Base-by-base conservation (phyloP, 2,329 filamentous ascomycete species). In the Akanthomyces dipterigenus region DNA sequence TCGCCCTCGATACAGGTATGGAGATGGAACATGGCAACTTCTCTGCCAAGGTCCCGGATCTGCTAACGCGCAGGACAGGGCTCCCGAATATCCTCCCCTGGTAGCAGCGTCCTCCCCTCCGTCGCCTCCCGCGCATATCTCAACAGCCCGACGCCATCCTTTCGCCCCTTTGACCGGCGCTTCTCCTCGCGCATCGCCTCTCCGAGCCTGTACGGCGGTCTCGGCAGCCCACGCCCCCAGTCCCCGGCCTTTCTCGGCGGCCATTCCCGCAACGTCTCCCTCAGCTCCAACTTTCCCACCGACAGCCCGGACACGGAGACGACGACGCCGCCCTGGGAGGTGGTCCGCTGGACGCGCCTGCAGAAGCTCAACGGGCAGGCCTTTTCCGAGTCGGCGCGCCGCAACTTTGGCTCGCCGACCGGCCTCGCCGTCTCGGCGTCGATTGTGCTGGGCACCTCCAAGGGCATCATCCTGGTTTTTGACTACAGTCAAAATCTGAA, bases 401-500 rank as follows among this genome's bases (percentile, higher is more conserved):
- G 95, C 64, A 97, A 90, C 73, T 98, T 97, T 78, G 96, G 95
- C 31, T 83, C 87, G 45, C 92, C 93, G 26, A 97, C 93, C 0
- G 97, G 92, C 76, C 82, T 98, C 69, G 88, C 88, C 45, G 89
- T 97, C 53, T 93, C 93, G 65, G 90, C 93, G 3, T 87, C 88
- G 9, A 96, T 99, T 68, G 90, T 93, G 16, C 76, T 99, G 58
- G 95, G 95, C 28, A 99, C 96, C 0, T 90, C 91, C 3, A 98
- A 96, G 74, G 95, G 96, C 59, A 88, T 97, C 73, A 89, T 98
- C 62, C 79, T 99, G 71, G 87, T 98, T 63, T 99, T 99, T 77
- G 96, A 99, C 77, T 98, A 97, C 74, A 91, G 96, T 72, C 95
- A 99, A 75, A 95, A 90, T 67, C 78, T 98, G 62, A 97, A 96